A percentile compares a stretch with the other conserved stretches of the same genome.
phyloP scores from a whole-genome alignment of 805 yeast species.

The Candida maris region DNA sequence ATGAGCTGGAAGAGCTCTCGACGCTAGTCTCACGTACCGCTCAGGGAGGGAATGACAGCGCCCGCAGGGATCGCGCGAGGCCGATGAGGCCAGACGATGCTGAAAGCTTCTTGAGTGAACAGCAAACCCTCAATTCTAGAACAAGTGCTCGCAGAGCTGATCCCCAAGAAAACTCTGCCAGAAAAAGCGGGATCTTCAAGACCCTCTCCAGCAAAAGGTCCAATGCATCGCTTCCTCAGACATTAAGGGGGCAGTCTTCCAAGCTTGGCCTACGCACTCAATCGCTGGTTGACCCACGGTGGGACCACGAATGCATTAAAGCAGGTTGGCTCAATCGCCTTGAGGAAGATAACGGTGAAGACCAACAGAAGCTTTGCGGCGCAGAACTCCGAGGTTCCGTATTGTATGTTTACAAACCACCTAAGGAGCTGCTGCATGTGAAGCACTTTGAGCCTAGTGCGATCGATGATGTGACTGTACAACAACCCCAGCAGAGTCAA shows the following conservation, averaged over 20 bases:
- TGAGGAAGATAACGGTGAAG: constrained; percentile 25
- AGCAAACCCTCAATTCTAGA: constrained; percentile 1
- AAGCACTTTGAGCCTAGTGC: constrained; percentile 27
- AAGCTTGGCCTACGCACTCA: constrained; percentile 3
- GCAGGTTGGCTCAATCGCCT: constrained; percentile 61
- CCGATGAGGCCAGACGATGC: constrained; percentile 2
- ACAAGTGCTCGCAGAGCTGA: constrained; percentile 3
- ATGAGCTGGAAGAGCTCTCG: constrained; percentile 7
- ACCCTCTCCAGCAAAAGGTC: constrained; percentile 18
- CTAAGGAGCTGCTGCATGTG: constrained; percentile 40
- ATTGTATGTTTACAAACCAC: constrained; percentile 59
- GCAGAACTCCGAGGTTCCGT: constrained; percentile 71
- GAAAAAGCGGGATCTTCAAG: constrained; percentile 14
- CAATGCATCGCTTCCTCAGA: constrained; percentile 11
- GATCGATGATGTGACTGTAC: neutral
- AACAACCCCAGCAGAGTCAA: neutral
- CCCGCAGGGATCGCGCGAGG: constrained; percentile 1
- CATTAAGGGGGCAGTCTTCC: constrained; percentile 1
- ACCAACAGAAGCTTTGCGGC: constrained; percentile 45
- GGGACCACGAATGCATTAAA: constrained; percentile 40
- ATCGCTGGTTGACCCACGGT: constrained; percentile 27
- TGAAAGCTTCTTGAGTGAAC: constrained; percentile 4
- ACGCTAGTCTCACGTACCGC: constrained; percentile 1
- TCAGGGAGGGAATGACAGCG: constrained; percentile 1
- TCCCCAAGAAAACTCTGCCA: constrained; percentile 6